These are phyloP conservation scores for Colletotrichum noveboracense DNA, from an alignment of 2,329 filamentous ascomycete genomes.

Conservation along the genomic window DNA sequence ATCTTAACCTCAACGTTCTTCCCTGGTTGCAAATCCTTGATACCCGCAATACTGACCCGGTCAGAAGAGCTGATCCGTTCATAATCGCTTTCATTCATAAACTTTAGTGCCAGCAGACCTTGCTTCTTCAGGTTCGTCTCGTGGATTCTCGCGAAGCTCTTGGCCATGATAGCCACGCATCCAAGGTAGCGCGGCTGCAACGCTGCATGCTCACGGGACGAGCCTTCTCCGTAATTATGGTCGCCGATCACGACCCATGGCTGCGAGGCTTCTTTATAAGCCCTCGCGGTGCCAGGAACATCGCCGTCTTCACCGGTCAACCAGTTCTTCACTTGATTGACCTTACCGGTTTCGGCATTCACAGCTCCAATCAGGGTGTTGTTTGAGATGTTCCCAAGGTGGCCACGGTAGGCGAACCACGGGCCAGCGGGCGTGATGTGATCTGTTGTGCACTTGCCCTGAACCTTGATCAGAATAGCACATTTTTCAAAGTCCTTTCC, in stretches of 20 bases:
- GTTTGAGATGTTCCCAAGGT: constrained; percentile 82
- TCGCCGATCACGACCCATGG: constrained; percentile 32
- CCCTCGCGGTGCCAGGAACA: constrained; percentile 75
- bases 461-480: constrained; percentile 76
- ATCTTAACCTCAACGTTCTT: not conserved
- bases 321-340: constrained; percentile 61
- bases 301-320: constrained; percentile 62
- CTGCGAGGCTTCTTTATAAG: constrained; percentile 63
- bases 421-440: constrained; percentile 81
- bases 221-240: constrained; percentile 80
- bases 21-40: not conserved
- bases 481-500: constrained; percentile 71
- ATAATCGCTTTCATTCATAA: constrained; percentile 38
- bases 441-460: constrained; percentile 80
- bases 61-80: not conserved
- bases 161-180: constrained; percentile 80
- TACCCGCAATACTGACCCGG: not conserved
- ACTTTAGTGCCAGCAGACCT: constrained; percentile 57
- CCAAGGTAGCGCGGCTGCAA: constrained; percentile 85
- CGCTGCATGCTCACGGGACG: constrained; percentile 84
- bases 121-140: constrained; percentile 95
- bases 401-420: constrained; percentile 80
- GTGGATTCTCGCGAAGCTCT: constrained; percentile 87
- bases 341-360: constrained; percentile 52
- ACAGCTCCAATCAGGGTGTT: constrained; percentile 65